Evolutionary conservation across 441 rosid genomes (phyloP).

Genomic region (Arabidopsis hybrid): DNA sequence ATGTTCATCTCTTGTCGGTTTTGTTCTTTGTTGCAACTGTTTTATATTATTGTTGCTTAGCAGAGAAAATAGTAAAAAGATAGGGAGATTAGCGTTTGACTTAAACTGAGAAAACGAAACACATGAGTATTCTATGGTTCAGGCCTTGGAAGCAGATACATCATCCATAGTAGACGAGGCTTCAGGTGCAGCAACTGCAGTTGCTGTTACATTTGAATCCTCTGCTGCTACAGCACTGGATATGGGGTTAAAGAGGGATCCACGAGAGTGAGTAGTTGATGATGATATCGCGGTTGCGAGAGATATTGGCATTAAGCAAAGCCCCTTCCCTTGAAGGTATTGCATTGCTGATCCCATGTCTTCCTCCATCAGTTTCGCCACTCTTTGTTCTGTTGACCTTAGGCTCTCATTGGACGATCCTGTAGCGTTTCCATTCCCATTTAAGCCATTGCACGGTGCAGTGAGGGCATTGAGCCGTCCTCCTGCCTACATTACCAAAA

Average conservation of each 20-base stretch:
- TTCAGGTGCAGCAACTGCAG: constrained; percentile 30
- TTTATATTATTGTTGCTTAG: constrained; percentile 28
- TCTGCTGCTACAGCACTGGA: constrained; percentile 11
- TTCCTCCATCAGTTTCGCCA: constrained; percentile 91
- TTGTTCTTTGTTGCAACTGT: background rate
- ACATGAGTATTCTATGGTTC: constrained; percentile 38
- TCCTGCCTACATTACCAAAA: constrained; percentile 55
- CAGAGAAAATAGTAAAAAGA: constrained; percentile 40
- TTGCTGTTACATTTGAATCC: constrained; percentile 36
- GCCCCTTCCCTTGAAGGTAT: constrained; percentile 92
- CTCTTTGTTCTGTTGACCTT: constrained; percentile 82
- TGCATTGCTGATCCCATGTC: constrained; percentile 99
- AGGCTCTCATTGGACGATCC: constrained; percentile 55
- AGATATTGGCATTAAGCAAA: constrained; percentile 95
- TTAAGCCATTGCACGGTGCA: constrained; percentile 31
- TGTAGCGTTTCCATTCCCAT: constrained; percentile 34
- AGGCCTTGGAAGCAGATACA: constrained; percentile 74
- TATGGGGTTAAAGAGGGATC: constrained; percentile 44
- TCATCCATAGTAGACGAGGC: constrained; percentile 65
- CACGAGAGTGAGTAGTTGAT: constrained; percentile 58
- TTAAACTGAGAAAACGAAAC: constrained; percentile 25
- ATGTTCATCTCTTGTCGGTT: constrained; percentile 33
- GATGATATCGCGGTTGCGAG: constrained; percentile 87
- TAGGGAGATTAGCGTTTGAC: constrained; percentile 23
- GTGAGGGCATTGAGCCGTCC: constrained; percentile 48